Percentiles rank a stretch among this genome's conserved stretches.
Evolutionary conservation across 768 basidiomycete species (phyloP).

Genomic region (Xerocomellus chrysenteron): DNA sequence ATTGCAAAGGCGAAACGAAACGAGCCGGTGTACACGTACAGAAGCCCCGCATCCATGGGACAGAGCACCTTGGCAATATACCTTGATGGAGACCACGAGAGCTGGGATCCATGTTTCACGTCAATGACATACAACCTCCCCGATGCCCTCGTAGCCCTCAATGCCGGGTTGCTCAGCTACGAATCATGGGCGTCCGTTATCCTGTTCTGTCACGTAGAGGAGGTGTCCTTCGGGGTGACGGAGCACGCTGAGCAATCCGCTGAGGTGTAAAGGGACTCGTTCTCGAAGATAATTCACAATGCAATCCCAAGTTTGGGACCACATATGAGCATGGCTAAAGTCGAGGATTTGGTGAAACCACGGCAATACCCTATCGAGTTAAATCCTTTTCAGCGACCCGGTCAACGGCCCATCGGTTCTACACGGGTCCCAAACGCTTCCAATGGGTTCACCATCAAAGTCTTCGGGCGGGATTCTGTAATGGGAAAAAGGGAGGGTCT

Average conservation of each 20-base stretch:
- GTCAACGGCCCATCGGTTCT: slow-evolving; percentile 28
- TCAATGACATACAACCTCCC: slow-evolving; percentile 27
- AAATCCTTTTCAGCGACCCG: slow-evolving; percentile 35
- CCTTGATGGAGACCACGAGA: slow-evolving; percentile 31
- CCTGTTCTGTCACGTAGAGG: slow-evolving; percentile 29
- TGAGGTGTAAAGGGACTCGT: slow-evolving; percentile 28
- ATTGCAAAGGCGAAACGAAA: slow-evolving; percentile 30
- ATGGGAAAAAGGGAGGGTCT: not conserved
- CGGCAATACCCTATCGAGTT: slow-evolving; percentile 31
- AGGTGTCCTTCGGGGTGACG: slow-evolving; percentile 34
- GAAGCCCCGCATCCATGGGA: slow-evolving; percentile 37
- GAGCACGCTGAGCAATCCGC: slow-evolving; percentile 39
- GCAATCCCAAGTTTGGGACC: slow-evolving; percentile 26
- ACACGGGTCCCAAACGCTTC: slow-evolving; percentile 30
- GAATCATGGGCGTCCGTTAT: slow-evolving; percentile 38
- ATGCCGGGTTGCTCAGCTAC: slow-evolving; percentile 41
- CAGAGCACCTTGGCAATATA: slow-evolving; percentile 38
- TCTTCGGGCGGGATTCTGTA: slow-evolving; percentile 22
- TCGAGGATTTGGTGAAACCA: slow-evolving; percentile 23
- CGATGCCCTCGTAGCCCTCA: slow-evolving; percentile 43
- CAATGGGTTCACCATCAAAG: slow-evolving; percentile 32
- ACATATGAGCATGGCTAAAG: slow-evolving; percentile 20
- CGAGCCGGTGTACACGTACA: slow-evolving; percentile 36
- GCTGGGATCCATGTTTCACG: slow-evolving; percentile 25
- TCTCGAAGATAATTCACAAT: slow-evolving; percentile 30